phyloP scores from a whole-genome alignment of 352 stramenopile genomes.

The Lagenidium giganteum region DNA sequence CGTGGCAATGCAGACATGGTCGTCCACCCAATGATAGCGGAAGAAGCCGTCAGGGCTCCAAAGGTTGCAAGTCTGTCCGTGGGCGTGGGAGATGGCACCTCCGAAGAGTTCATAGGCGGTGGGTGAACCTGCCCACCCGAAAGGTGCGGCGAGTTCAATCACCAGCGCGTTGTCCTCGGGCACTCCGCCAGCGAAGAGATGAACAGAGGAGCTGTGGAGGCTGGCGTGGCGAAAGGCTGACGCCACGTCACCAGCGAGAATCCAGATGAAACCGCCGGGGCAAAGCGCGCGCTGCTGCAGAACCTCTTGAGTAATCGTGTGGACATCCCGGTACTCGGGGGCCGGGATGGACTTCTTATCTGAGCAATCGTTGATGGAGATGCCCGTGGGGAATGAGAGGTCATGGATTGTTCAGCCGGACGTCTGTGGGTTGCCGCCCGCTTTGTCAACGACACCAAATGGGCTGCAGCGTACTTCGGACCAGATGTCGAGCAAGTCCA shows the following conservation, averaged over 20 bases:
- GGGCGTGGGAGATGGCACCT: no score
- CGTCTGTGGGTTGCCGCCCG: not conserved
- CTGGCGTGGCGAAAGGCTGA: conserved; percentile 25
- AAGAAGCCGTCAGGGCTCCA: no score
- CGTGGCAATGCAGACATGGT: conserved; percentile 21
- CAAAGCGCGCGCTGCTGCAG: not conserved
- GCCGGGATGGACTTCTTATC: not conserved
- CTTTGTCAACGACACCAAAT: conserved; percentile 8
- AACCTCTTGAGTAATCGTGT: not conserved
- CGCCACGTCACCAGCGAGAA: conserved; percentile 23
- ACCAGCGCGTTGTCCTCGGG: no score
- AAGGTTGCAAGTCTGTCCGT: no score
- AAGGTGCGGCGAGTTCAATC: no score
- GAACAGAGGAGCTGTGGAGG: conserved; percentile 14
- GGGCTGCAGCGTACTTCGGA: conserved; percentile 2
- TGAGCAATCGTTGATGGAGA: conserved; percentile 4
- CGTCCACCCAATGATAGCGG: conserved; percentile 24
- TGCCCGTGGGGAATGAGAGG: not conserved
- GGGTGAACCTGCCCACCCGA: no score
- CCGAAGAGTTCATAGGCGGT: no score
- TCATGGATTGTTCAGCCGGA: conserved; percentile 6
- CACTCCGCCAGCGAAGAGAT: conserved; percentile 21
- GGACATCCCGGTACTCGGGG: not conserved
- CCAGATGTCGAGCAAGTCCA: not conserved
- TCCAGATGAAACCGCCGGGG: not conserved